Evolutionary conservation across 2,329 filamentous ascomycete genomes (phyloP).

Genomic region (Bisporella sp.): DNA sequence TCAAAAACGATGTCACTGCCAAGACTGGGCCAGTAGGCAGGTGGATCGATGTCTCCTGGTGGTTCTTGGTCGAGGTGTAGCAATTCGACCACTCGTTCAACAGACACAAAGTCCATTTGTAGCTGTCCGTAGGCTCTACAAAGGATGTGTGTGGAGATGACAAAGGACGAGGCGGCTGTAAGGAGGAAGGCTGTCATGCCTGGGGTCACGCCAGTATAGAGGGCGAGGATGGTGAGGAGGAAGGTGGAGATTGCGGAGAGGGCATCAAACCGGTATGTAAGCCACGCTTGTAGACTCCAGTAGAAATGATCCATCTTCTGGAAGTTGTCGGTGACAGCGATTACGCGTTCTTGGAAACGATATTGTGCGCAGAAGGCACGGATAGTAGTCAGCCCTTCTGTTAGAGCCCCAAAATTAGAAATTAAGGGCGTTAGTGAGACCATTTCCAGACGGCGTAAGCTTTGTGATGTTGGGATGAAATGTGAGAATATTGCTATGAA

Average conservation of each 20-base stretch:
- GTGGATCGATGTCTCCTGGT: slow-evolving; percentile 58
- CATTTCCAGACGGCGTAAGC: slow-evolving; percentile 78
- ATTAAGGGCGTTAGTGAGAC: slow-evolving; percentile 82
- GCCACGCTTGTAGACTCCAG: slow-evolving; percentile 82
- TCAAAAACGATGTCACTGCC: slow-evolving; percentile 70
- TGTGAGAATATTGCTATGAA: slow-evolving; percentile 70
- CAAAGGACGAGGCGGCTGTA: slow-evolving; percentile 62
- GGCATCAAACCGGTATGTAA: slow-evolving; percentile 70
- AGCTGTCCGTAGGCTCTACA: slow-evolving; percentile 78
- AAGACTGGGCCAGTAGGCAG: slow-evolving; percentile 69
- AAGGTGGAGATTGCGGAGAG: slow-evolving; percentile 70
- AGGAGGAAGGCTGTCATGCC: slow-evolving; percentile 81
- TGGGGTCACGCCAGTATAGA: slow-evolving; percentile 67
- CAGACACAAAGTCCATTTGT: slow-evolving; percentile 87
- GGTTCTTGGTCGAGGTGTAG: slow-evolving; percentile 72
- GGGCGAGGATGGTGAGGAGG: slow-evolving; percentile 63
- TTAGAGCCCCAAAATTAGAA: slow-evolving; percentile 83
- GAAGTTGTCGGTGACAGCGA: slow-evolving; percentile 77
- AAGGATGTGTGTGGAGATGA: slow-evolving; percentile 62
- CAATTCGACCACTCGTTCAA: slow-evolving; percentile 79
- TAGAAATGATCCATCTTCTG: slow-evolving; percentile 97
- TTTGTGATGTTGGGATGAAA: slow-evolving; percentile 80
- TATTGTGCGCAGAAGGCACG: slow-evolving; percentile 73
- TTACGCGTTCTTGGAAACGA: slow-evolving; percentile 73
- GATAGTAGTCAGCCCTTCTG: slow-evolving; percentile 81